Evolutionary conservation across 2,329 filamentous ascomycete species (phyloP).

Genomic region (Colletotrichum zoysiae): DNA sequence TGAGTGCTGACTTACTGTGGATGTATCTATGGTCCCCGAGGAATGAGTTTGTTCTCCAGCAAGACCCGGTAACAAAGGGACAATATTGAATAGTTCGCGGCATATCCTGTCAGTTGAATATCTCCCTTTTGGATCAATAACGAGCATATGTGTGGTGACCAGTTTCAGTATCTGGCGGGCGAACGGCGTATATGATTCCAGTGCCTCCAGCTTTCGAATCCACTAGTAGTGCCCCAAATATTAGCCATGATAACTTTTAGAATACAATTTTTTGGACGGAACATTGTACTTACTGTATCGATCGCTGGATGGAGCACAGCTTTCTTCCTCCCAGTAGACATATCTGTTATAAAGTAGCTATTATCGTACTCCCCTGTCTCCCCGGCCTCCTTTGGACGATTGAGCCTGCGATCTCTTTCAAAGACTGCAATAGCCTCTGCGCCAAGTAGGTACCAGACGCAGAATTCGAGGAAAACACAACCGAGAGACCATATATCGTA

Average conservation of each 20-base stretch:
- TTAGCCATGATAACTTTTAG: neutral
- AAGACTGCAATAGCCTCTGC: neutral
- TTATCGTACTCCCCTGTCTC: constrained; percentile 14
- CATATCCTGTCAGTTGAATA: constrained; percentile 7
- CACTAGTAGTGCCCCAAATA: neutral
- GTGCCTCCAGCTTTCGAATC: neutral
- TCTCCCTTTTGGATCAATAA: neutral
- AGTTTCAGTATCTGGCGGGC: constrained; percentile 2
- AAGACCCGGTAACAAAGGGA: fast-evolving
- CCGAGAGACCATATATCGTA: constrained; percentile 49
- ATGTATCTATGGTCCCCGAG: neutral
- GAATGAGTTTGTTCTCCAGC: neutral
- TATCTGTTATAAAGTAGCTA: constrained; percentile 6
- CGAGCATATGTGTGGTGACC: constrained; percentile 16
- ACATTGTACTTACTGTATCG: neutral
- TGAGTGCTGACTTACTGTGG: neutral
- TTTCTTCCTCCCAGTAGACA: constrained; percentile 1
- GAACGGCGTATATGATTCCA: neutral
- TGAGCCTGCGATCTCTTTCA: neutral
- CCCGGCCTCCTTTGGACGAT: neutral
- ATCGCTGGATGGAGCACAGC: constrained; percentile 14
- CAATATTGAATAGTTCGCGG: neutral
- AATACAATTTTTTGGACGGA: too few species aligned
- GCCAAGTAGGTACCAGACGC: constrained; percentile 43
- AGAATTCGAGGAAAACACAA: constrained; percentile 47